phyloP scores from a whole-genome alignment of 1,139 yeast species.

The Meyerozyma athensensis region DNA sequence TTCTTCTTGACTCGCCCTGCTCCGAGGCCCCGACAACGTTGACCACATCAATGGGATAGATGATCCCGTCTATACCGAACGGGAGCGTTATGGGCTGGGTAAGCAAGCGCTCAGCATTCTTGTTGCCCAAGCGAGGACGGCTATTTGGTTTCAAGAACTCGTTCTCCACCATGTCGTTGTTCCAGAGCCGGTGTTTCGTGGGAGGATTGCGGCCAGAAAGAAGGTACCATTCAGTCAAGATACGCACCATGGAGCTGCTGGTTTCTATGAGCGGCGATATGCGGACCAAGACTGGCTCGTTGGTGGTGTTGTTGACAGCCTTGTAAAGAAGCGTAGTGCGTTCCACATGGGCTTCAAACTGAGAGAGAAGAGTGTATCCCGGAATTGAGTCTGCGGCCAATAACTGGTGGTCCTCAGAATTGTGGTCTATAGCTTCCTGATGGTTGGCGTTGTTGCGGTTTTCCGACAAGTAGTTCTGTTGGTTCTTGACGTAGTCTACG shows the following conservation, averaged over 20 bases:
- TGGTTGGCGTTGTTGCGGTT: slow-evolving; percentile 9
- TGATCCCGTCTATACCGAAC: slow-evolving; percentile 21
- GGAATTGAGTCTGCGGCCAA: slow-evolving; percentile 18
- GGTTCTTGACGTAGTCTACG: slow-evolving; percentile 22
- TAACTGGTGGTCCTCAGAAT: slow-evolving; percentile 13
- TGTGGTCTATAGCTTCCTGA: slow-evolving; percentile 7
- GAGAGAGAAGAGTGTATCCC: slow-evolving; percentile 21
- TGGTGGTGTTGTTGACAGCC: slow-evolving; percentile 14
- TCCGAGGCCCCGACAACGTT: slow-evolving; percentile 8
- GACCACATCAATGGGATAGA: slow-evolving; percentile 25
- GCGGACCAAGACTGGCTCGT: slow-evolving; percentile 20
- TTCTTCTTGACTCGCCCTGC: slow-evolving; percentile 14
- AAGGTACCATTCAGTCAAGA: slow-evolving; percentile 34
- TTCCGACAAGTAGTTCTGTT: slow-evolving; percentile 19
- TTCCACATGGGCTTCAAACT: slow-evolving; percentile 13
- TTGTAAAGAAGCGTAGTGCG: slow-evolving; percentile 17
- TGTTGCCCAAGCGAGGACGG: slow-evolving; percentile 5
- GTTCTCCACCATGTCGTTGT: slow-evolving; percentile 16
- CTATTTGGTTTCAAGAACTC: slow-evolving; percentile 12
- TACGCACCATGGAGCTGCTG: slow-evolving; percentile 19
- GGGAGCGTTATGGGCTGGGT: slow-evolving; percentile 26
- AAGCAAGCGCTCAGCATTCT: not conserved
- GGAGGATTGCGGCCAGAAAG: slow-evolving; percentile 23
- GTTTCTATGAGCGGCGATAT: slow-evolving; percentile 23
- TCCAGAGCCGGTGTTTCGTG: slow-evolving; percentile 15